Evolutionary conservation across 306 rosid species (phyloP), one percentile per base, ranked within the genome.

Genomic region (Macrotyloma uniflorum): DNA sequence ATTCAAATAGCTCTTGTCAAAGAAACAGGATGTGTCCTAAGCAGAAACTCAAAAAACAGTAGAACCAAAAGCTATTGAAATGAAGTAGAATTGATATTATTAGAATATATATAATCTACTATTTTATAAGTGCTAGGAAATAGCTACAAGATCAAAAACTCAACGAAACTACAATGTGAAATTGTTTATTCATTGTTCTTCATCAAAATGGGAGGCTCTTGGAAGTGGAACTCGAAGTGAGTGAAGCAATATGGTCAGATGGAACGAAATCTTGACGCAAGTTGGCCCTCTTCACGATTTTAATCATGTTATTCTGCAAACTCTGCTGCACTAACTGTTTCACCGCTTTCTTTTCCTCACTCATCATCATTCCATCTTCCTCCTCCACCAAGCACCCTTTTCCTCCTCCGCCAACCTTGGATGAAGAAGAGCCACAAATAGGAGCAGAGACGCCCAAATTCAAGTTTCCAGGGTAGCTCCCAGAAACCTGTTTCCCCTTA

Each of bases 181-280:
- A 51, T 54, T 15, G 33, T 54, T 53, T 6, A 50, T 50, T 15
- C 3, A 50, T 50, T 8, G 35, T 16, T 69, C 33, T 40, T 95
- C 86, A 95, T 95, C 86, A 95, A 89, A 96, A 93, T 12, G 98
- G 97, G 76, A 96, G 80, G 90, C 99, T 96, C 86, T 91, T 96
- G 15, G 99, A 91, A 61, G 98, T 93, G 3, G 98, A 93, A 70
- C 91, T 86, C 35, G 91, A 78, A 50, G 96, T 84, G 86, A 96
- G 94, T 6, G 96, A 81, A 90, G 88, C 78, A 78, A 96, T 83
- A 83, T 80, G 91, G 75, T 82, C 80, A 2, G 91, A 90, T 9
- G 97, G 98, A 72, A 87, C 91, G 3, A 90, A 91, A 82, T 96
- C 97, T 65, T 90, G 97, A 11, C 94, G 96, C 85, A 96, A 84